Conservation (phyloP, 2,329 filamentous ascomycete species). For the Pyricularia pennisetigena region DNA sequence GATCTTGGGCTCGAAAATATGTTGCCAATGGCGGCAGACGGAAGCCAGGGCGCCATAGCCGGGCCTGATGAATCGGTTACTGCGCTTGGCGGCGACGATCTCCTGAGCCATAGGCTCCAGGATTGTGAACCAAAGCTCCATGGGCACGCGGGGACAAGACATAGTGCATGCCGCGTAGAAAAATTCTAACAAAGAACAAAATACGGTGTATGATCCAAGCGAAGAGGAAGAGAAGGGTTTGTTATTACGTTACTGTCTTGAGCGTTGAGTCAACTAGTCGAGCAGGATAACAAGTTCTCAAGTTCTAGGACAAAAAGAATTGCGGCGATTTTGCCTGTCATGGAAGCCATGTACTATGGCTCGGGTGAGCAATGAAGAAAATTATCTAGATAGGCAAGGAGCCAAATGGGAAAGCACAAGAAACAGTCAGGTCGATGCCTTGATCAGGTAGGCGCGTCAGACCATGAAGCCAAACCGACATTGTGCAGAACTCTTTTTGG, state of each 20-base stretch:
- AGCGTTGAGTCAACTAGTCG: neutral
- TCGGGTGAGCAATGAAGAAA: too few species aligned
- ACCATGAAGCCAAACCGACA: too few species aligned
- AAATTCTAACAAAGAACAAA: neutral
- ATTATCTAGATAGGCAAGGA: neutral
- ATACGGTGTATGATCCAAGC: neutral
- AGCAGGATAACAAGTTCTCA: neutral
- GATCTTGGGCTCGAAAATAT: neutral
- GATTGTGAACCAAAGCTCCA: neutral
- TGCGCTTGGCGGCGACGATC: neutral
- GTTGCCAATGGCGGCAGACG: neutral
- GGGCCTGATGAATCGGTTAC: neutral
- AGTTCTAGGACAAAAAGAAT: too few species aligned
- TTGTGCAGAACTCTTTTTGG: neutral
- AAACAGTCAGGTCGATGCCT: neutral
- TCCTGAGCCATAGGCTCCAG: neutral
- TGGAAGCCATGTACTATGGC: too few species aligned
- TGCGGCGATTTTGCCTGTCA: too few species aligned
- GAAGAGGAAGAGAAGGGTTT: neutral
- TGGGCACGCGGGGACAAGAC: neutral
- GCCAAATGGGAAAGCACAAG: neutral
- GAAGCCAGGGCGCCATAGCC: neutral
- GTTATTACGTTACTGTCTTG: neutral
- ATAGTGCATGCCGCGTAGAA: neutral
- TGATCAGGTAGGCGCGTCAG: neutral